Evolutionary conservation across 2,329 filamentous ascomycete species (phyloP).

Genomic region (Clarireedia homoeocarpa): DNA sequence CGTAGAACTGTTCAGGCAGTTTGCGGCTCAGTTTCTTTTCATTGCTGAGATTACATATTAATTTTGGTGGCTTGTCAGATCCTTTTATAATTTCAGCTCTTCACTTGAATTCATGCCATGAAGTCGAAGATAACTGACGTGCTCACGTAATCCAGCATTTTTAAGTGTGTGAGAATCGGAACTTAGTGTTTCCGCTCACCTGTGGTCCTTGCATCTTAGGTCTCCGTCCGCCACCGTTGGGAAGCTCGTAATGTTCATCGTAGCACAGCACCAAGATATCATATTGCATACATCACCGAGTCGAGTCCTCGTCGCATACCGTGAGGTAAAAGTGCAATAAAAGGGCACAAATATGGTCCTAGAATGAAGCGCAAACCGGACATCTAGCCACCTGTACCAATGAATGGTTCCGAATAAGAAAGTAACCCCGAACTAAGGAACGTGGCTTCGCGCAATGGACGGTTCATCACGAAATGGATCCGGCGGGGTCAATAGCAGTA

Average conservation of each 20-base stretch:
- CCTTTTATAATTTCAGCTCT: too few relatives aligned
- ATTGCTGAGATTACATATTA: too few relatives aligned
- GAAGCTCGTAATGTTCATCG: neutral
- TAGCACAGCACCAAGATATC: neutral
- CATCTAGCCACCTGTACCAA: neutral
- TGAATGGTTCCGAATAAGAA: constrained; percentile 7
- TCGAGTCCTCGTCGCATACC: neutral
- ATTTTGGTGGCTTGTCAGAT: too few relatives aligned
- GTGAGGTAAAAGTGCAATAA: neutral
- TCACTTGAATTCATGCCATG: too few relatives aligned
- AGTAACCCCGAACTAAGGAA: constrained; percentile 12
- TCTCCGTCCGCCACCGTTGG: constrained; percentile 6
- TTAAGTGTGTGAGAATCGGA: neutral
- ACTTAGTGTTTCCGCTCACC: neutral
- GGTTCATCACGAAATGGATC: constrained; percentile 27
- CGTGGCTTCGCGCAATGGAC: constrained; percentile 30
- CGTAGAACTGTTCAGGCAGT: too few relatives aligned
- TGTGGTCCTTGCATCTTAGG: neutral
- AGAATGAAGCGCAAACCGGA: neutral
- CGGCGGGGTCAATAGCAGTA: constrained; percentile 26
- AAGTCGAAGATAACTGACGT: too few relatives aligned
- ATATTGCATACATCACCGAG: neutral
- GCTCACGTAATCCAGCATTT: too few relatives aligned
- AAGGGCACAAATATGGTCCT: constrained; percentile 2
- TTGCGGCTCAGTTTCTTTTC: too few relatives aligned